Evolutionary conservation across 2,329 filamentous ascomycete genomes (phyloP), one percentile per base, ranked within the genome.

Genomic region (Colletotrichum cordylinicola): DNA sequence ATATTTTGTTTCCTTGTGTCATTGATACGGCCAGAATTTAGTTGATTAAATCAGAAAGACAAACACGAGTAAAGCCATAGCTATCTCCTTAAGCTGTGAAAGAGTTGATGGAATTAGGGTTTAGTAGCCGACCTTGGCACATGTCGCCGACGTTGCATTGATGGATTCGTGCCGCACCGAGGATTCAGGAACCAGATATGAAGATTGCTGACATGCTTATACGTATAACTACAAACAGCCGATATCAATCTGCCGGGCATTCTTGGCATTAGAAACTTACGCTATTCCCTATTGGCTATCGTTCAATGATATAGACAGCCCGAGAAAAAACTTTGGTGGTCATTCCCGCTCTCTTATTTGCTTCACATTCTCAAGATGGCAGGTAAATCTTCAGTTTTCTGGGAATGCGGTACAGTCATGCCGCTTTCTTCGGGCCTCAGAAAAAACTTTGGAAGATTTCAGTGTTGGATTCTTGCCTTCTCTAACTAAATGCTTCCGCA

Each of bases 41-140:
- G 29, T 10, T 33, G 31, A 33, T 33, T 9, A 33, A 33, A 33
- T 12, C 9, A 15, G 15, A 39, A 39, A 39, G 4, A 7, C 37
- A 39, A 9, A 18, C 16, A 4, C 8, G 16, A 39, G 37, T 8
- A 18, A 39, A 12, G 9, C 18, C 6, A n/a, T 12, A 21, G 10
- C 9, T 21, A 21, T 21, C 16, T 48, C 0, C 2, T 13, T 21
- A 2, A 18, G 5, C 12, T 2, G n/a, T 48, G 3, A 12, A 8
- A 12, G 1, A 1, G n/a, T 21, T 48, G n/a, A 48, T 48, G 43
- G n/a, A 4, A 48, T 7, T 8, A 2, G 6, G 43, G 0, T 4
- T 48, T 12, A 2, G 10, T 13, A 4, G 3, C n/a, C n/a, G 3
- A 13, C 6, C 6, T 4, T 48, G 2, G 10, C 43, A 4, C 10